phyloP scores from a whole-genome alignment of 345 rosid genomes.

The Gossypioides kirkii region DNA sequence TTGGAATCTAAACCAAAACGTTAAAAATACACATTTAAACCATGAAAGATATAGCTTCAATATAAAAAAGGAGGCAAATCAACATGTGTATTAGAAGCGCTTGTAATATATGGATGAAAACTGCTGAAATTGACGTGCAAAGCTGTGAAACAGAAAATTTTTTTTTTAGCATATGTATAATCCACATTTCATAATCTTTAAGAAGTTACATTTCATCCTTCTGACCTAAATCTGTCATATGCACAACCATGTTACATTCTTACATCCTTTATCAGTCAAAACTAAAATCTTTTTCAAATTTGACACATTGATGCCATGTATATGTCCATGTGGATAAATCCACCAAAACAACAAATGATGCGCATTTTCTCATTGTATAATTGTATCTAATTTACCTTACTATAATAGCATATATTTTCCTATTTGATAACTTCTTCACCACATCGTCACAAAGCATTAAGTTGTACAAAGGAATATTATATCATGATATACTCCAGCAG shows the following conservation, averaged over 20 bases:
- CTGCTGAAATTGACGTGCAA: background rate
- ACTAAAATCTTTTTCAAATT: background rate
- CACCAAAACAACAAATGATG: background rate
- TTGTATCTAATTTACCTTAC: background rate
- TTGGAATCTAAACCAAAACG: slow-evolving; percentile 57
- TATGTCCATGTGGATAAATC: background rate
- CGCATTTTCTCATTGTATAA: background rate
- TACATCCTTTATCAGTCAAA: background rate
- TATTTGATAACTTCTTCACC: background rate
- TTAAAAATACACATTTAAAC: background rate
- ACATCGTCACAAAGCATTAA: background rate
- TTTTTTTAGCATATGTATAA: too few relatives aligned
- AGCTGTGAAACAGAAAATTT: background rate
- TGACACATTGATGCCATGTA: background rate
- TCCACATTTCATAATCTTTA: background rate
- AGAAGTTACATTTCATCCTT: background rate
- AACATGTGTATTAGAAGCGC: background rate
- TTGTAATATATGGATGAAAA: background rate
- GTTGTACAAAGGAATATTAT: background rate
- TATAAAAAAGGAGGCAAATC: background rate
- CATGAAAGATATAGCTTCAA: slow-evolving; percentile 8
- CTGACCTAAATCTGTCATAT: background rate
- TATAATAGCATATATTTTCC: background rate
- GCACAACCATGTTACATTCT: background rate
- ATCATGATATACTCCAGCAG: background rate